Evolutionary conservation across 306 rosid species (phyloP), one percentile per base, ranked within the genome.

Genomic region (Albizia julibrissin): DNA sequence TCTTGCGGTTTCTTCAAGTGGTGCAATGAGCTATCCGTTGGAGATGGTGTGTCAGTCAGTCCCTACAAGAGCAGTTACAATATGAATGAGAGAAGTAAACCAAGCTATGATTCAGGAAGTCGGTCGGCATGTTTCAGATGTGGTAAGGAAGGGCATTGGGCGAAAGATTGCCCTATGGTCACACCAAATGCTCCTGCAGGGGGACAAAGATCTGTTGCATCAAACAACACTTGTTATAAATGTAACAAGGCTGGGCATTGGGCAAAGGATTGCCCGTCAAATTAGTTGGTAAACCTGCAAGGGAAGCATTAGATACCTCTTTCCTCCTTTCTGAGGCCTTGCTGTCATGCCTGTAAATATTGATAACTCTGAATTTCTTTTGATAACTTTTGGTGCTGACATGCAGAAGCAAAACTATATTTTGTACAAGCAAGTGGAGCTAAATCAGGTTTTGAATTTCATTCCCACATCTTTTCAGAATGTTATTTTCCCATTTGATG

Each of bases 121-220:
- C 89, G 86, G 14, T 87, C 89, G 13, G 77, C 91, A 34, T 86
- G 93, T 68, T 88, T 82, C 47, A 90, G 79, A 69, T 88, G 90
- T 46, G 90, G 89, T 58, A 81, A 81, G 69, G 86, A 74, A 46
- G 93, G 93, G 80, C 89, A 90, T 46, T 90, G 93, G 93, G 93
- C 89, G 21, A 82, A 80, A 71, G 91, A 90, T 68, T 90, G 93
- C 37, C 21, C 89, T 0, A 37, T 58, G 3, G 54, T 86, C 65
- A 12, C 88, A 31, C 66, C 82, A 6, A 84, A 82, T 84, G 61
- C 86, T 49, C 49, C 81, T 1, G 83, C 76, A 29, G 86, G 79
- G 5, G 87, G 83, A n/a, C 84, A 79, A 80, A 79, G 72, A 50
- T 82, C 87, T 40, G 64, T 69, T 34, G 43, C 87, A 24, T 13